phyloP scores from a whole-genome alignment of 352 stramenopile species.

The Lagenidium giganteum region DNA sequence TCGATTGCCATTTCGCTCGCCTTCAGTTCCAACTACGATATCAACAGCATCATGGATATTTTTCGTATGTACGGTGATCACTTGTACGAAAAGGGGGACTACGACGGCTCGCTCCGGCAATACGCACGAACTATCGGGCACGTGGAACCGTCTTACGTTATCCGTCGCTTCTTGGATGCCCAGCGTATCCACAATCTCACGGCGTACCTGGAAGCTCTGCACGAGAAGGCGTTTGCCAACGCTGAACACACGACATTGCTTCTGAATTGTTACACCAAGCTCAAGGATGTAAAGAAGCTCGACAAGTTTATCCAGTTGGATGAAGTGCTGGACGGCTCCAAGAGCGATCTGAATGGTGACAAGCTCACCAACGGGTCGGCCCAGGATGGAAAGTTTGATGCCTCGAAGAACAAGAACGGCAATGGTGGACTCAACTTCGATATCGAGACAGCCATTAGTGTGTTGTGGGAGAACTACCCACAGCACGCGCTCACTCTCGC shows the following conservation, averaged over 20 bases:
- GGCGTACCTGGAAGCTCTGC: slow-evolving; percentile 94
- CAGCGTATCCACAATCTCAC: slow-evolving; percentile 96
- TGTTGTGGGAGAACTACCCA: slow-evolving; percentile 90
- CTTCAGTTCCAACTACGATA: slow-evolving; percentile 92
- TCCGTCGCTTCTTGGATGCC: slow-evolving; percentile 96
- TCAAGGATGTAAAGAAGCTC: slow-evolving; percentile 92
- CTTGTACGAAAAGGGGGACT: slow-evolving; percentile 97
- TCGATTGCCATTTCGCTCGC: slow-evolving; percentile 97
- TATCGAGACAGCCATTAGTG: slow-evolving; percentile 89
- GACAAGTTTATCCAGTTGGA: slow-evolving; percentile 90
- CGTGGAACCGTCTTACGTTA: slow-evolving; percentile 97
- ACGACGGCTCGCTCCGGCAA: slow-evolving; percentile 93
- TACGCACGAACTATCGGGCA: slow-evolving; percentile 97
- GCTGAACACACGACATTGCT: slow-evolving; percentile 92
- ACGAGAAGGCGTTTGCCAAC: slow-evolving; percentile 89
- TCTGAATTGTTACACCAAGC: slow-evolving; percentile 94
- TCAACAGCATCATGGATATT: slow-evolving; percentile 96
- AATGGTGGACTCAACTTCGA: slow-evolving; percentile 75
- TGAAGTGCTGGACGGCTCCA: slow-evolving; percentile 53
- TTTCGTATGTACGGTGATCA: slow-evolving; percentile 97
- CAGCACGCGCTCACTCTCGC: slow-evolving; percentile 87
- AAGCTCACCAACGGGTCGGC: slow-evolving; percentile 13
- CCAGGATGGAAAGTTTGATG: slow-evolving; percentile 2
- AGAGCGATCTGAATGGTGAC: slow-evolving; percentile 18
- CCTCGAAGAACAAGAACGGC: slow-evolving; percentile 19